Base-by-base conservation (phyloP, 129 eudicot genomes). In the Logfia minima region DNA sequence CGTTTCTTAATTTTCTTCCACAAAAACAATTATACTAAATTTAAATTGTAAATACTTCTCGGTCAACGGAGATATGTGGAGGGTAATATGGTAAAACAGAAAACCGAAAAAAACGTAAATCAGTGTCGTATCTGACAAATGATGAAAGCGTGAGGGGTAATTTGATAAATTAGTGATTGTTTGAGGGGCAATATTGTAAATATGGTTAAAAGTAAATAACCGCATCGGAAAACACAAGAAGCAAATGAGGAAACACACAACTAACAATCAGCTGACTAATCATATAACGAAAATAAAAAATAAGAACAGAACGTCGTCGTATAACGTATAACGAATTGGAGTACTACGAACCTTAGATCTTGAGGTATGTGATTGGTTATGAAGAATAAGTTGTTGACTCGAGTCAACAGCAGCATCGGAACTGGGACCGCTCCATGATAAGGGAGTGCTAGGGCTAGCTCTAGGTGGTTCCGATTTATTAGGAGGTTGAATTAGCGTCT, bases 391-490 rank as follows among this genome's bases (percentile, higher is more conserved):
- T 60, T 48, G 74, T 64, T 22, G 26, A 22, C 64, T 2, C 5
- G 71, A 76, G n/a, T 71, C 71, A 53, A 82, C 85, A 71, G 86
- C 85, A 81, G 81, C 72, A 51, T 24, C 32, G 53, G 92, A 81
- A n/a, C 92, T 83, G 52, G 83, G 84, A 21, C 86, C 91, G 79
- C 85, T 87, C 90, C 91, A 87, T n/a, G 90, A 90, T 14, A 87
- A 85, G 16, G 92, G 96, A 13, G 96, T 87, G 75, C 83, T 87
- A 14, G 96, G 96, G 81, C 96, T 90, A 32, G 88, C 88, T 59
- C 88, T 39, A 13, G 83, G 70, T 0, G 79, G 32, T 53, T 62
- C 83, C 29, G 71, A 39, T 75, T 45, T 84, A 51, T 45, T 63
- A 77, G 75, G 23, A 1, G 76, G 5, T 32, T 74, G 70, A 19